Evolutionary conservation across 2,329 filamentous ascomycete species (phyloP), one percentile per base, ranked within the genome.

Genomic region (Diplodia sapinea): DNA sequence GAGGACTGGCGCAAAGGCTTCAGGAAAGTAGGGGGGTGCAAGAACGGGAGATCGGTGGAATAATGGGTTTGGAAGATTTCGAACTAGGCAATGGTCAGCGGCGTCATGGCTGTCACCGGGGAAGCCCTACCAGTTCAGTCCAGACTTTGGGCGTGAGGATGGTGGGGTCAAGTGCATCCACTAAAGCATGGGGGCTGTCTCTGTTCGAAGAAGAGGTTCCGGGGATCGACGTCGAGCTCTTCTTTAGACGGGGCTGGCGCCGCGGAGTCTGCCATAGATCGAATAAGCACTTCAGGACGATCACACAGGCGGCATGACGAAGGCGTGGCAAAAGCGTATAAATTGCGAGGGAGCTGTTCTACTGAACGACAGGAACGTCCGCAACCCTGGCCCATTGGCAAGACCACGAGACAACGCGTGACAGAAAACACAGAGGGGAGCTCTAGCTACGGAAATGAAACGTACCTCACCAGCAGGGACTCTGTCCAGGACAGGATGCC

Each of bases 1-100:
- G 66, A 72, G 11, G 73, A 70, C 65, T 77, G 74, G 3, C 75
- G 73, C 9, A 84, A 79, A 68, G 83, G 83, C 57, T 81, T 79
- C 65, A 86, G 77, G 70, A 92, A 86, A 0, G 86, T 89, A 2
- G 87, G 85, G 5, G 89, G 81, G 74, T 92, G 90, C 8, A 93
- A 76, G 73, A 93, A 93, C 0, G 90, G 87, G 49, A 93, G 82
- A 74, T 92, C 90, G 1, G 89, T 88, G 0, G 88, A 88, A 74
- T 89, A 92, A 74, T 93, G 89, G 51, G 88, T 82, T 72, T 89
- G 87, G 76, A 89, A 92, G 33, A 91, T 86, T 71, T 87, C 86
- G 72, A 91, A 89, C 75, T 67, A 23, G 8, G 15, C 11, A 15
- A 4, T 7, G 31, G 23, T 67, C 33, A 62, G 82, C 55, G 20